phyloP scores from a whole-genome alignment of 768 basidiomycete species.

The Russula compacta region DNA sequence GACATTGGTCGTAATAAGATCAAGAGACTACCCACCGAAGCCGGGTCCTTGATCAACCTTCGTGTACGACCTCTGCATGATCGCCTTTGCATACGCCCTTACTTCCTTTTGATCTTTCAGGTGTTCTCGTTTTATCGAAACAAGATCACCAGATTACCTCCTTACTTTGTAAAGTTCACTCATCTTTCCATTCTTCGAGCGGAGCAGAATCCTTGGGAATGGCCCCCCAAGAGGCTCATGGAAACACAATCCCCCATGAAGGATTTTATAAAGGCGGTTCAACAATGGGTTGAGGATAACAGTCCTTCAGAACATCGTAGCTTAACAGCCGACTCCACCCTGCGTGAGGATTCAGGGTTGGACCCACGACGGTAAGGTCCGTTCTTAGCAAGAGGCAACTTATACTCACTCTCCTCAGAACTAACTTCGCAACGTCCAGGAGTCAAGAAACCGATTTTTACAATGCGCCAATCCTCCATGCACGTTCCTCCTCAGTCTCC shows the following conservation, averaged over 20 bases:
- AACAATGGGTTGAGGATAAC: conserved; percentile 66
- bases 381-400: neutral
- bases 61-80: conserved; percentile 37
- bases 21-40: conserved; percentile 63
- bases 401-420: conserved; percentile 24
- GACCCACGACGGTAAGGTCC: conserved; percentile 32
- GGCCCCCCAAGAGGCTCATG: conserved; percentile 66
- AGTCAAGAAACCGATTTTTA: neutral
- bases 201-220: conserved; percentile 89
- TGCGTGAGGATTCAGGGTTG: conserved; percentile 33
- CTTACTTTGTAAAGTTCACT: conserved; percentile 65
- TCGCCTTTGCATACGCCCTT: neutral
- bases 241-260: conserved; percentile 43
- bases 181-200: conserved; percentile 72
- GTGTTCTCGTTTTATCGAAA: conserved; percentile 85
- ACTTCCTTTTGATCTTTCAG: conserved; percentile 30
- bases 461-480: conserved; percentile 29
- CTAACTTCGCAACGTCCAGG: neutral
- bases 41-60: conserved; percentile 71
- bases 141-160: conserved; percentile 68
- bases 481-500: conserved; percentile 52
- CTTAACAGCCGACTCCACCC: conserved; percentile 42
- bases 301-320: conserved; percentile 28
- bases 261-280: conserved; percentile 64
- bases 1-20: conserved; percentile 93